phyloP scores from a whole-genome alignment of 2,329 filamentous ascomycete genomes.

The Monilinia aucupariae region DNA sequence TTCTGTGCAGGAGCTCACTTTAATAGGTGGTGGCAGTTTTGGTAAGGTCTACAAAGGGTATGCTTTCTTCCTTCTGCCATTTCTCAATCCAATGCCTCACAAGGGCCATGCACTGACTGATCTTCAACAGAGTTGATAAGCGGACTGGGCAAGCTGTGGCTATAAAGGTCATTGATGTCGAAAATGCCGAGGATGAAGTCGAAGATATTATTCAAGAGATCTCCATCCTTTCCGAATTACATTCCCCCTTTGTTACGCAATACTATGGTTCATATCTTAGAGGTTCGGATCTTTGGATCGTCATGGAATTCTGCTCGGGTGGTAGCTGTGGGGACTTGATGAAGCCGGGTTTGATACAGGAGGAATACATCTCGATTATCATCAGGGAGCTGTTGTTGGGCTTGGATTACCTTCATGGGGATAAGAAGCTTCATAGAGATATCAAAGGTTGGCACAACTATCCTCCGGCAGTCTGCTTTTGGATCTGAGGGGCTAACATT shows the following conservation, averaged over 20 bases:
- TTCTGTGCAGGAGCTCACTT: slow-evolving; percentile 26
- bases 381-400: slow-evolving; percentile 83
- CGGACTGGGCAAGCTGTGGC: slow-evolving; percentile 88
- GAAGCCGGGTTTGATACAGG: slow-evolving; percentile 84
- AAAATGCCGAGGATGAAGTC: slow-evolving; percentile 98
- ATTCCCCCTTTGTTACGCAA: slow-evolving; percentile 93
- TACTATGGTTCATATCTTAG: slow-evolving; percentile 97
- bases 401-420: slow-evolving; percentile 85
- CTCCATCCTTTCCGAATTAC: slow-evolving; percentile 89
- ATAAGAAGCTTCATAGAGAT: slow-evolving; percentile 94
- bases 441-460: slow-evolving; percentile 67
- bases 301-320: slow-evolving; percentile 98
- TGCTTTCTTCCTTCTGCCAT: slow-evolving; percentile 27
- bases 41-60: slow-evolving; percentile 98
- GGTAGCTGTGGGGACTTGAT: slow-evolving; percentile 94
- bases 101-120: slow-evolving; percentile 24
- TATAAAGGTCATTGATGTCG: slow-evolving; percentile 98
- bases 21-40: slow-evolving; percentile 85
- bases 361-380: slow-evolving; percentile 97
- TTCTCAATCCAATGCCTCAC: background rate
- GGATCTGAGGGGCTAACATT: slow-evolving; percentile 14
- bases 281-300: slow-evolving; percentile 95
- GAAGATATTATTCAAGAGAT: slow-evolving; percentile 99
- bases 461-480: background rate
- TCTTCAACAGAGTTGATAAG: slow-evolving; percentile 69